Conservation (phyloP, 805 yeast species). For the Torulaspora quercuum region DNA sequence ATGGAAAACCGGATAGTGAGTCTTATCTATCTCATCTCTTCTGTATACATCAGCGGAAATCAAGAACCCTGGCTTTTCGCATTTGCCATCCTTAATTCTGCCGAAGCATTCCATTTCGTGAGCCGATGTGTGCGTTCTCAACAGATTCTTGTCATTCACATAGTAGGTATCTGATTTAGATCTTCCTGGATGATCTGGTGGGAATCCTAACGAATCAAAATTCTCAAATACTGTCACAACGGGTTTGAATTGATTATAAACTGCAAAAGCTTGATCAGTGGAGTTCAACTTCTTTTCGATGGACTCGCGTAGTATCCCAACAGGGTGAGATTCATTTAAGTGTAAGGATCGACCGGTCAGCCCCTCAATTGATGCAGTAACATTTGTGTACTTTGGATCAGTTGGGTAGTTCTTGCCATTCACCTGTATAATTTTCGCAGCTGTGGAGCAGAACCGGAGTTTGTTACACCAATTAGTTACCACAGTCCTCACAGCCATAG, state of each 20-base stretch:
- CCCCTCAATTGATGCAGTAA: constrained; percentile 66
- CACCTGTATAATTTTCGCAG: constrained; percentile 27
- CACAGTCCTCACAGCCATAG: constrained; percentile 6
- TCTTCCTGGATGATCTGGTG: constrained; percentile 89
- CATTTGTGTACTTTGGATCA: constrained; percentile 77
- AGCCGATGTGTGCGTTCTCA: constrained; percentile 95
- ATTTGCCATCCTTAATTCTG: constrained; percentile 43
- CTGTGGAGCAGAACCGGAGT: constrained; percentile 5
- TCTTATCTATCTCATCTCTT: constrained; percentile 89
- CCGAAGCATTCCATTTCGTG: constrained; percentile 87
- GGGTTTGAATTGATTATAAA: constrained; percentile 74
- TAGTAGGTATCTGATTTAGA: constrained; percentile 91
- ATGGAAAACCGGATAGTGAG: constrained; percentile 96
- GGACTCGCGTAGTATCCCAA: constrained; percentile 75
- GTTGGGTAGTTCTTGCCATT: constrained; percentile 51
- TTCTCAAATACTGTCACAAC: constrained; percentile 79
- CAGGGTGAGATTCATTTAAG: constrained; percentile 73
- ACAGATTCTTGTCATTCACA: constrained; percentile 62
- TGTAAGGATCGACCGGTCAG: constrained; percentile 74
- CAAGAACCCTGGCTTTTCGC: constrained; percentile 69
- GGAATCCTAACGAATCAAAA: constrained; percentile 90
- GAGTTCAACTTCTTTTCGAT: constrained; percentile 65
- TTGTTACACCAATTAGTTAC: constrained; percentile 3
- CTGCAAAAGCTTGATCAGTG: constrained; percentile 61
- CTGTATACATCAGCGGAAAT: constrained; percentile 95